A percentile compares a stretch with the other conserved stretches of the same genome.
Conservation (phyloP, 768 basidiomycete species). For the Melanogaster broomeanus region DNA sequence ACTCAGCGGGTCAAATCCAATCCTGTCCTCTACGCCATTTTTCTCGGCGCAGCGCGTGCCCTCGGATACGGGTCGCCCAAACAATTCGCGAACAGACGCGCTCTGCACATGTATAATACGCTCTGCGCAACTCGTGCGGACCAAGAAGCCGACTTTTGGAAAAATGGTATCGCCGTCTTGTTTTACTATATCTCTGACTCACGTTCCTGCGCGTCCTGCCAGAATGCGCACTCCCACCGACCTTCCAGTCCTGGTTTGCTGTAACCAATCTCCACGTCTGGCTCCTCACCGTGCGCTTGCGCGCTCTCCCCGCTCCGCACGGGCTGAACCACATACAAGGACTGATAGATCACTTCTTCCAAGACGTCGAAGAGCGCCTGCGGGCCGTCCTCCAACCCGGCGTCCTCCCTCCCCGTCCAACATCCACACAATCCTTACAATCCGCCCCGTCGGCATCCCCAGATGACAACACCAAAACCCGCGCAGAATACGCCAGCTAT, state of each 20-base stretch:
- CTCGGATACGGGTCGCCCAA: constrained; percentile 64
- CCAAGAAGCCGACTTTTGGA: constrained; percentile 64
- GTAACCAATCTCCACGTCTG: constrained; percentile 91
- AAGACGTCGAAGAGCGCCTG: constrained; percentile 90
- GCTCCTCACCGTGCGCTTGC: constrained; percentile 85
- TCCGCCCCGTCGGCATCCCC: constrained; percentile 2
- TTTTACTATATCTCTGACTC: neutral
- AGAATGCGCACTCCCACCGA: constrained; percentile 87
- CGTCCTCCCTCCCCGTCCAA: constrained; percentile 24
- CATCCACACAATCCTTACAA: constrained; percentile 16
- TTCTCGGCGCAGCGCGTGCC: constrained; percentile 47
- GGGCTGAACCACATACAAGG: constrained; percentile 75
- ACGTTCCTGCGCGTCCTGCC: neutral
- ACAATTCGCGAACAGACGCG: constrained; percentile 61
- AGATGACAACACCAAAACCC: constrained; percentile 11
- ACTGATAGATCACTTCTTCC: constrained; percentile 92
- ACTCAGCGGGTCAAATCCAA: constrained; percentile 53
- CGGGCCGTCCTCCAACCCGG: constrained; percentile 74
- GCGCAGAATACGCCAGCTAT: constrained; percentile 21
- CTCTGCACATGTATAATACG: constrained; percentile 57
- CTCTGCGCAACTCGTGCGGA: constrained; percentile 60
- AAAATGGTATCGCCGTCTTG: constrained; percentile 47
- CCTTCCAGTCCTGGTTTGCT: constrained; percentile 97
- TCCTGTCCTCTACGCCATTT: constrained; percentile 45
- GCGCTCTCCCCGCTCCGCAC: constrained; percentile 70